A percentile compares a stretch with the other conserved stretches of the same genome.
Evolutionary conservation across 78 protist genomes (phyloP).

Genomic region (Isochrysis galbana): DNA sequence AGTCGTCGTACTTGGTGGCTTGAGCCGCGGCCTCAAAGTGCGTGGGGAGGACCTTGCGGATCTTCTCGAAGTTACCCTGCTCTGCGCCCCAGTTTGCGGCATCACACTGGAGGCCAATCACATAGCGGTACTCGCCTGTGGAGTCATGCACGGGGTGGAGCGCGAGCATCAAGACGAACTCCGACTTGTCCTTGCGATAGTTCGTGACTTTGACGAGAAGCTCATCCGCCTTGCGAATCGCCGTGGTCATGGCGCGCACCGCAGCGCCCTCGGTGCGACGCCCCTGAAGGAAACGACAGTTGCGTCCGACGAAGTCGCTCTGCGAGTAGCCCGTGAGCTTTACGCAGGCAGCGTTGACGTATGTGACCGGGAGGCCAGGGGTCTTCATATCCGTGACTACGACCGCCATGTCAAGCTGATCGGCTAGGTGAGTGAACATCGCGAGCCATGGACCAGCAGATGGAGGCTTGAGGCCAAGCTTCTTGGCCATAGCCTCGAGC

Average conservation of each 20-base stretch:
- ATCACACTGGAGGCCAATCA: background rate
- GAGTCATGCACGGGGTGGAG: background rate
- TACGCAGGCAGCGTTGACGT: background rate
- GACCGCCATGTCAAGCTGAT: background rate
- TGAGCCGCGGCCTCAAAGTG: background rate
- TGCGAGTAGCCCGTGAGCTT: background rate
- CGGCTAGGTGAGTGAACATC: background rate
- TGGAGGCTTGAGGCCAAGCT: background rate
- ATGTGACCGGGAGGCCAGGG: background rate
- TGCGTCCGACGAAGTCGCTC: background rate
- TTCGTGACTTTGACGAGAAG: background rate
- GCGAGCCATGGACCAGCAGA: background rate
- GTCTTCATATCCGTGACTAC: background rate
- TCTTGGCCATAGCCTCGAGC: background rate
- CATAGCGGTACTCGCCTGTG: background rate
- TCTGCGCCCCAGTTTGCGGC: background rate
- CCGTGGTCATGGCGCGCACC: background rate
- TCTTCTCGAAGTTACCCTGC: background rate
- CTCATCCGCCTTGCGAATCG: background rate
- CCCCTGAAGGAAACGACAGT: constrained; percentile 13
- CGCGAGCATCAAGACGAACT: background rate
- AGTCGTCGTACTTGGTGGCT: background rate
- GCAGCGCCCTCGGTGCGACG: background rate
- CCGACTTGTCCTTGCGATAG: background rate
- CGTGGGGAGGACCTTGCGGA: background rate